phyloP scores from a whole-genome alignment of 2,329 filamentous ascomycete genomes.

The Paraconiothyrium brasiliense region DNA sequence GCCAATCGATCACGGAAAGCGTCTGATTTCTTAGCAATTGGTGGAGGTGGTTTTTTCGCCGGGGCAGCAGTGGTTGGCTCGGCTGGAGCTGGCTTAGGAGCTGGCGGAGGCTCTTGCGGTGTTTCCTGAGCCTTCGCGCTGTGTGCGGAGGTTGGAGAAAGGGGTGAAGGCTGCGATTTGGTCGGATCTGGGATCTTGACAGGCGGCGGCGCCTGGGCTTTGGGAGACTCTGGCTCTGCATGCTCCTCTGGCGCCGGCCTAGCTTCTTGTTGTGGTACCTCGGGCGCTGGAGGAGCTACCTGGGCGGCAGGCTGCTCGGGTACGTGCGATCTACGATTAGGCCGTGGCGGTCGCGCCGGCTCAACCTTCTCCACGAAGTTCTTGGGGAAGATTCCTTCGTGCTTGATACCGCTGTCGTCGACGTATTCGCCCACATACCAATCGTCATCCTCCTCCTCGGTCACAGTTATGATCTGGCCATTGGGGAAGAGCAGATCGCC shows the following conservation, averaged over 20 bases:
- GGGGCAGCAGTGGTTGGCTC: constrained; percentile 37
- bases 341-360: constrained; percentile 87
- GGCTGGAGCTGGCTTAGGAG: constrained; percentile 53
- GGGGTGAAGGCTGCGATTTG: constrained; percentile 42
- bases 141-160: constrained; percentile 38
- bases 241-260: constrained; percentile 31
- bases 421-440: constrained; percentile 93
- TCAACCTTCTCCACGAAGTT: constrained; percentile 99
- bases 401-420: constrained; percentile 76
- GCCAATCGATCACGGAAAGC: constrained; percentile 97
- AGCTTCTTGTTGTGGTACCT: constrained; percentile 40
- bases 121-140: constrained; percentile 32
- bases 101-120: constrained; percentile 41
- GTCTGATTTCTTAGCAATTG: constrained; percentile 78
- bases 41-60: constrained; percentile 70
- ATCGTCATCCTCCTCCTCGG: constrained; percentile 88
- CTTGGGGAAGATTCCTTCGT: constrained; percentile 89
- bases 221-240: constrained; percentile 47
- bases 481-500: constrained; percentile 89
- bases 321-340: constrained; percentile 69
- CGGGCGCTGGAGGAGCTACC: constrained; percentile 39
- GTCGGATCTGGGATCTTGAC: constrained; percentile 40
- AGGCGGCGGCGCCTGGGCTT: constrained; percentile 49
- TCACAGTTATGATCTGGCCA: constrained; percentile 93
- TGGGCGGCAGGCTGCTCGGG: constrained; percentile 44